A percentile compares a stretch with the other conserved stretches of the same genome.
phyloP scores from a whole-genome alignment of 2,329 filamentous ascomycete genomes.

The Lasiodiplodia gonubiensis region DNA sequence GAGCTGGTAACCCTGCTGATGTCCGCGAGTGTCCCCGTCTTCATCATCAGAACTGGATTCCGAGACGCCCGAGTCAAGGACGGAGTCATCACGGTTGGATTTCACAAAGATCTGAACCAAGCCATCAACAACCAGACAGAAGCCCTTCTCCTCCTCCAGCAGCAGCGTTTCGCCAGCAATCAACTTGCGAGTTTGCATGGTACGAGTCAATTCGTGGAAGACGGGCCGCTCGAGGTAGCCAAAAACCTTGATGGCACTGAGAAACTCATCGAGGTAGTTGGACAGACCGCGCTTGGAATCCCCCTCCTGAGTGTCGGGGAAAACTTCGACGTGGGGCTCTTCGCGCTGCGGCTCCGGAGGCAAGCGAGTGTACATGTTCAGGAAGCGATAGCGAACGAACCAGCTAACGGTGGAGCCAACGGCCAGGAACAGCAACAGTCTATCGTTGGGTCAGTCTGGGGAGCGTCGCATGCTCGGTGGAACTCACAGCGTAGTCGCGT shows the following conservation, averaged over 20 bases:
- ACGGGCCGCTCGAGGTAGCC: constrained; percentile 95
- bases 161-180: constrained; percentile 95
- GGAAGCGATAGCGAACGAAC: constrained; percentile 91
- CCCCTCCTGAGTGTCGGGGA: constrained; percentile 89
- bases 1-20: constrained; percentile 87
- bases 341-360: constrained; percentile 95
- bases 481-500: constrained; percentile 87
- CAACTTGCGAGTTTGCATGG: constrained; percentile 96
- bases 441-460: constrained; percentile 53
- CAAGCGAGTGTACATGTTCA: constrained; percentile 95
- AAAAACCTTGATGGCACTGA: constrained; percentile 99
- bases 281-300: constrained; percentile 87
- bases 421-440: constrained; percentile 70
- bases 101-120: constrained; percentile 98
- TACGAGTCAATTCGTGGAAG: constrained; percentile 95
- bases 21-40: constrained; percentile 54
- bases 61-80: constrained; percentile 27
- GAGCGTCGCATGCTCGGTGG: background rate
- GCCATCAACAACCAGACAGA: constrained; percentile 96
- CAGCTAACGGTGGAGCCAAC: constrained; percentile 87
- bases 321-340: constrained; percentile 92
- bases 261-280: constrained; percentile 97
- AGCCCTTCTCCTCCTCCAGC: constrained; percentile 96
- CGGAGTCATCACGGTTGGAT: constrained; percentile 66
- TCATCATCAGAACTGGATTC: constrained; percentile 46